A percentile compares a stretch with the other conserved stretches of the same genome.
phyloP scores from a whole-genome alignment of 352 stramenopile species.

The Globisporangium carolinianum region DNA sequence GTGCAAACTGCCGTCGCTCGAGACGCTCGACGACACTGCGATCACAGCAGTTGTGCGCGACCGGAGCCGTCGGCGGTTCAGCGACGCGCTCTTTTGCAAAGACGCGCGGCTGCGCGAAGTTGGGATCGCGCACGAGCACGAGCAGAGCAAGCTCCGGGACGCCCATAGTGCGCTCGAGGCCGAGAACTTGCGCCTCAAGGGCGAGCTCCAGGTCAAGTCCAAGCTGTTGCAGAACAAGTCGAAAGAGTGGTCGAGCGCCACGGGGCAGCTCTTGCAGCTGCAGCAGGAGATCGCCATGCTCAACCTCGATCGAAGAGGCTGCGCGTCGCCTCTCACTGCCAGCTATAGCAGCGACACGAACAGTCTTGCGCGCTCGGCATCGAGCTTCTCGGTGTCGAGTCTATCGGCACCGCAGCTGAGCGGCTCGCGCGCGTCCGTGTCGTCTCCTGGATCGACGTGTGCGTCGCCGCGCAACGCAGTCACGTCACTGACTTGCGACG shows the following conservation, averaged over 20 bases:
- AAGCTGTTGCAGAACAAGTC: slow-evolving; percentile 82
- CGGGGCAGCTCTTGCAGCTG: slow-evolving; percentile 64
- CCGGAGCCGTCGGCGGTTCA: slow-evolving; percentile 58
- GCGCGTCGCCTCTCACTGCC: neutral
- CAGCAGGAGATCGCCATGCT: slow-evolving; percentile 82
- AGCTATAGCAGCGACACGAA: neutral
- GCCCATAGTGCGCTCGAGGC: slow-evolving; percentile 53
- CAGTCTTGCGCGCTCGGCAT: neutral
- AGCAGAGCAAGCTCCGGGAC: slow-evolving; percentile 53
- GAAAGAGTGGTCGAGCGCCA: slow-evolving; percentile 72
- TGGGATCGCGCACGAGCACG: slow-evolving; percentile 30
- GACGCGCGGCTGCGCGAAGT: slow-evolving; percentile 40
- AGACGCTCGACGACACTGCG: slow-evolving; percentile 44
- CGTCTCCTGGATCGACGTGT: neutral
- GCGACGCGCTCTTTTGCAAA: slow-evolving; percentile 47
- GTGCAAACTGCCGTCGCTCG: slow-evolving; percentile 52
- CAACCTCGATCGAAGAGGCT: slow-evolving; percentile 40
- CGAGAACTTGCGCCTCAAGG: slow-evolving; percentile 66
- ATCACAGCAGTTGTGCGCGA: slow-evolving; percentile 44
- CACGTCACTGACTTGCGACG: neutral
- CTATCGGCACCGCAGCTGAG: neutral
- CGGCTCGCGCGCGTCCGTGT: neutral
- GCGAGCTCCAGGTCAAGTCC: slow-evolving; percentile 73
- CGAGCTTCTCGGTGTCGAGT: neutral
- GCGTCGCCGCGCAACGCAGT: neutral